A percentile compares a stretch with the other conserved stretches of the same genome.
These are phyloP conservation scores for Luvunga scandens DNA, from an alignment of 345 rosid species.

Conservation along the genomic window DNA sequence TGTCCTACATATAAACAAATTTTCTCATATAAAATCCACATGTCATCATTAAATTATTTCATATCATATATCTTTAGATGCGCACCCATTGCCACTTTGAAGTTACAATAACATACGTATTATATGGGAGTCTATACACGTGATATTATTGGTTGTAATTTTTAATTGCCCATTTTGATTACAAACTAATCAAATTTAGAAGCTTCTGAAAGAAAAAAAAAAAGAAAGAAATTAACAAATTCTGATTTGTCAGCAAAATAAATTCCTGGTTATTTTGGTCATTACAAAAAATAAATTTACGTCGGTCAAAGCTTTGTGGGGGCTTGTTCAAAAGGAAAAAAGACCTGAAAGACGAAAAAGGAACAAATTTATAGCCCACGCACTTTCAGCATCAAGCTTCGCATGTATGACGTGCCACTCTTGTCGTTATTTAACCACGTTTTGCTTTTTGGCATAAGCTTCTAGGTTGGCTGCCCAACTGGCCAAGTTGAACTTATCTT, in stretches of 20 bases:
- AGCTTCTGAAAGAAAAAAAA: neutral
- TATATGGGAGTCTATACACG: too few relatives aligned
- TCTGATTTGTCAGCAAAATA: neutral
- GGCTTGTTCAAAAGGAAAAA: neutral
- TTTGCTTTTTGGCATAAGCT: neutral
- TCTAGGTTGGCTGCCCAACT: neutral
- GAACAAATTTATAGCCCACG: too few relatives aligned
- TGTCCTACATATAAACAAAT: too few relatives aligned
- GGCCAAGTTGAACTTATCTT: neutral
- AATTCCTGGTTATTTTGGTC: neutral
- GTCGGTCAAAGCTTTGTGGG: slow-evolving; percentile 11
- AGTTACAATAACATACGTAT: too few relatives aligned
- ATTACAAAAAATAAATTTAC: neutral
- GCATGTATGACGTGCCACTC: slow-evolving; percentile 11
- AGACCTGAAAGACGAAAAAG: neutral
- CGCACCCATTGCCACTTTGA: too few relatives aligned
- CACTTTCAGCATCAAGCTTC: neutral
- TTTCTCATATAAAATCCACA: too few relatives aligned
- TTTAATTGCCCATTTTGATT: too few relatives aligned
- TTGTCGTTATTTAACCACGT: slow-evolving; percentile 25
- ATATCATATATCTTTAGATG: neutral
- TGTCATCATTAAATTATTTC: too few relatives aligned
- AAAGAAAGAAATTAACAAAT: neutral
- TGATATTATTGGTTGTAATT: neutral
- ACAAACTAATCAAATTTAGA: neutral